Percentiles rank a stretch among this genome's conserved stretches.
These are phyloP conservation scores for Heliamphora exappendiculata DNA, from an alignment of 148 eudicot genomes.

Conservation along the genomic window DNA sequence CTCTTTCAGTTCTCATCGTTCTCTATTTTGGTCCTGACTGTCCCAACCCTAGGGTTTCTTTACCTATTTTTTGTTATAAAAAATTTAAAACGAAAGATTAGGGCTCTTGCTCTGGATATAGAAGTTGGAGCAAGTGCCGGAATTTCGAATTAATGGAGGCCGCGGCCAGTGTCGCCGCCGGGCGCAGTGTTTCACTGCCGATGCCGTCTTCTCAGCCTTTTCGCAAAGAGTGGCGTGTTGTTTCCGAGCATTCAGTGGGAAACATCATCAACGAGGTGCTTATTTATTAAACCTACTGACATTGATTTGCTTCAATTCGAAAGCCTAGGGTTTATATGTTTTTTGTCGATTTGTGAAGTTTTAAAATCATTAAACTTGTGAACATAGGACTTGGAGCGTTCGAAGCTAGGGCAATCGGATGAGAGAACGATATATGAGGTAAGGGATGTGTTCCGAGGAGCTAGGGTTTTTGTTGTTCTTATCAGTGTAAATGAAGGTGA, in stretches of 20 bases:
- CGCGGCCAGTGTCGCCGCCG: conserved; percentile 44
- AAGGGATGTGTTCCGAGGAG: conserved; percentile 23
- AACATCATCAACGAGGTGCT: conserved; percentile 47
- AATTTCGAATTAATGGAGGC: conserved; percentile 41
- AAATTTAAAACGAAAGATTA: too few relatives aligned
- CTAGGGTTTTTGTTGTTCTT: not conserved
- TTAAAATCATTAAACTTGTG: not conserved
- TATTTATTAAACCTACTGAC: not conserved
- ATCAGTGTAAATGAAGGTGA: conserved; percentile 12
- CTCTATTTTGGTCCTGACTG: not conserved
- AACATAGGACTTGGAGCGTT: conserved; percentile 53
- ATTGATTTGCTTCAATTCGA: conserved; percentile 8
- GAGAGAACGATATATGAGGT: conserved; percentile 84
- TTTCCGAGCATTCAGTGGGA: conserved; percentile 57
- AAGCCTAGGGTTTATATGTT: conserved; percentile 21
- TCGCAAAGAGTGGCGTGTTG: conserved; percentile 78
- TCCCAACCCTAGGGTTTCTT: not conserved
- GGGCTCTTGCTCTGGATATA: not conserved
- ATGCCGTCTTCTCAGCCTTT: conserved; percentile 40
- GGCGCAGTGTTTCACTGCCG: conserved; percentile 43
- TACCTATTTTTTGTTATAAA: too few relatives aligned
- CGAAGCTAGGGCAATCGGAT: conserved; percentile 65
- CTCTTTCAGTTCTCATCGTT: not conserved
- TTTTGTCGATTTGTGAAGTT: conserved; percentile 14
- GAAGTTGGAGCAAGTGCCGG: conserved; percentile 13